Evolutionary conservation across 768 basidiomycete species (phyloP), one percentile per base, ranked within the genome.

Genomic region (Podaxis mareebaensis): DNA sequence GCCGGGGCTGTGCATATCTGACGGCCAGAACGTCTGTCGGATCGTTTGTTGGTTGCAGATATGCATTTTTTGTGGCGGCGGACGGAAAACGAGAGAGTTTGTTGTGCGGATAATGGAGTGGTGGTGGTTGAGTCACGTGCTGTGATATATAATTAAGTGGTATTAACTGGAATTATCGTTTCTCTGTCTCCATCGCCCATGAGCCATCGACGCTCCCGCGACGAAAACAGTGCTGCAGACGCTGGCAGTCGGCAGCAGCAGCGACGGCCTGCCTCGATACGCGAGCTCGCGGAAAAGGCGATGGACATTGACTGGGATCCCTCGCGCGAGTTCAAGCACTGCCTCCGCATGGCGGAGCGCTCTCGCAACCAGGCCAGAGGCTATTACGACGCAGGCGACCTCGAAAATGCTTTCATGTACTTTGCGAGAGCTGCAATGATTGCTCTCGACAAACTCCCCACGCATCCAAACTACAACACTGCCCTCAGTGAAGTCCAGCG

Each of bases 391-490:
- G 75, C 76, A 20, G 81, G 82, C 1, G 86, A 93, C 71, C 76
- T 87, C 53, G 89, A 93, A 71, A 77, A 74, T n/a, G 89, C 88
- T 1, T 93, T 92, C 72, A 78, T 93, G 17, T 80, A 85, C 65
- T 85, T 83, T 55, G 91, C 91, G 2, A 85, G 80, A 64, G 89
- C 91, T 8, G 91, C 91, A 0, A 91, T 89, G 1, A 77, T 93
- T 62, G 89, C 92, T 4, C 82, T 92, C 11, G 91, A 94, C 77
- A 88, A 84, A 66, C 77, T 94, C n/a, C 92, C 92, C 0, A 76
- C 78, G 1, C 92, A 93, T 75, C 77, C 80, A 58, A 87, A 91
- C 49, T 93, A 89, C 71, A 68, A 80, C 38, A 77, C 76, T 0
- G 72, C 85, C 51, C 73, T 94, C 67, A 87, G 72, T 51, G 59